Base-by-base conservation (phyloP, 179 eudicot species). In the Gypsophila paniculata region DNA sequence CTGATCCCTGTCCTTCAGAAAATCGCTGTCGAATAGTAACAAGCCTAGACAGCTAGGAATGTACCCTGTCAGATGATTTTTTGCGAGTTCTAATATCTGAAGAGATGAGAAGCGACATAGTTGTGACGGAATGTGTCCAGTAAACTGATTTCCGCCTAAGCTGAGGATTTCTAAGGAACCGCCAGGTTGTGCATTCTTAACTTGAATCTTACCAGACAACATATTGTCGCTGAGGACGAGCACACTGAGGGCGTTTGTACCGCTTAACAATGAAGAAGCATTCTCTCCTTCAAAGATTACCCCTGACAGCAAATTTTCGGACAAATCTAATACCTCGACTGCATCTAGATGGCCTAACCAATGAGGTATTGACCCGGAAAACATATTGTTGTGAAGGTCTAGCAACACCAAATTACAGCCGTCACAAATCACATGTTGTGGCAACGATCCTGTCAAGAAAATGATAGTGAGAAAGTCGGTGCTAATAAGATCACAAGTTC, bases 21-120 rank as follows among this genome's bases (percentile, higher is more conserved):
- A 2, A 44, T 44, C 36, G 13, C 34, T 65, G 53, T 39, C 51
- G n/a, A 65, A 65, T 22, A 21, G 42, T 52, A 68, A 8, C 7
- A 42, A 14, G 59, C 71, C 69, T 39, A 65, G 19, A 65, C 54
- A 65, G 1, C 34, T 25, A 21, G 69, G 69, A 17, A 65, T 65
- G 54, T 46, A 14, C 6, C 69, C 69, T 21, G 52, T 14, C 3
- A 65, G 44, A 15, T 11, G 52, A 13, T 65, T 42, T 8, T 46
- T 8, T 44, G 54, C 32, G 13, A 65, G 69, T 21, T 65, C 69
- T 18, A 65, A 2, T 46, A 65, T 65, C 1, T 39, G 36, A 21
- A 65, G 53, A 11, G 51, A 65, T 44, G 21, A 51, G 21, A 44
- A 62, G 9, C 17, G 67, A 38, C 69, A 65, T 14, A 65, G 34